Evolutionary conservation across 768 basidiomycete species (phyloP), one percentile per base, ranked within the genome.

Genomic region (button mushroom (Agaricus bisporus)): DNA sequence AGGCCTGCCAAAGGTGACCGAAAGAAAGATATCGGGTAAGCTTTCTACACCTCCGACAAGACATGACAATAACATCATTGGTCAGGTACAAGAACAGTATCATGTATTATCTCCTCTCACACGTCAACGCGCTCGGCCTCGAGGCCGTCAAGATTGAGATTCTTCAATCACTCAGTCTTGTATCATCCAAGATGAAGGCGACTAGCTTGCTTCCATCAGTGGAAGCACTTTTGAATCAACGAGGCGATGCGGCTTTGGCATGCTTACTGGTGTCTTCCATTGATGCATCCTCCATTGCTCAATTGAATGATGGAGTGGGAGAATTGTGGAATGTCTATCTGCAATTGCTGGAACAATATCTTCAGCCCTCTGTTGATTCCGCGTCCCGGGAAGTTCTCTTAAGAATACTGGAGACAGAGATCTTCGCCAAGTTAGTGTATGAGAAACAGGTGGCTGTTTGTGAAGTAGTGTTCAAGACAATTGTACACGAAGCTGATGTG

Each of bases 101-200:
- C 41, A 62, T 90, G 39, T 91, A 86, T 63, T 93, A 79, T 66
- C 66, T 97, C 0, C 70, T 90, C 5, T 94, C 94, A 1, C 95
- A 98, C 64, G 73, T 87, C 58, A 75, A 77, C 44, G 77, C 81
- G 4, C 78, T 87, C 58, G 67, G 73, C 2, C 63, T 79, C 3
- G 66, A 78, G 2, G 54, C 61, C 1, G 74, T 79, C 15, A 81
- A 83, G 56, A 62, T 80, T 10, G 63, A 70, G 10, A 67, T 98
- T 0, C 72, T 98, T 15, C 68, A 63, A 54, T 64, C 70, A 5
- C 49, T 78, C 9, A 65, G 71, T 25, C 68, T 70, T 8, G 70
- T 88, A 37, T 71, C 78, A 3, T 80, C 82, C 60, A 64, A 60
- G 49, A 63, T 66, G 0, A 78, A 73, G 59, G 68, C 80, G 6